Conservation (phyloP, 208 protist genomes). For the Trypanosomatidae sp. region DNA sequence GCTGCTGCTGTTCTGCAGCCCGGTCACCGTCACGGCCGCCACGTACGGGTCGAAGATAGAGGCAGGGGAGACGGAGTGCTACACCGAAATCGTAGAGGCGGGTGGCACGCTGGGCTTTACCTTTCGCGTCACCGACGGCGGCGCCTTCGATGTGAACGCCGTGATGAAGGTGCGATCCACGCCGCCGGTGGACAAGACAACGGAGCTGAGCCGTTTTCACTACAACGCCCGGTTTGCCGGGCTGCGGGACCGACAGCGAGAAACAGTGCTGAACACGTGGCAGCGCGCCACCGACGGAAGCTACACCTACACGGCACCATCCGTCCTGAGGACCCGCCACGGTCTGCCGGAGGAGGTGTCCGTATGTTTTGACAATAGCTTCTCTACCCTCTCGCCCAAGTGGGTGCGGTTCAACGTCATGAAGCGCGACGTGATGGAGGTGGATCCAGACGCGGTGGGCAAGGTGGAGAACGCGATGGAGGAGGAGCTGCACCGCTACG, state of each 20-base stretch:
- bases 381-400: conserved; percentile 63
- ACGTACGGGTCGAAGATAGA: conserved; percentile 56
- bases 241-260: conserved; percentile 34
- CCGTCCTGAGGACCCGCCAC: conserved; percentile 47
- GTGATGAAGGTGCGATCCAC: conserved; percentile 40
- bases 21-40: conserved; percentile 8
- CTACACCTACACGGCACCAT: conserved; percentile 63
- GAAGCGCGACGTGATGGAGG: conserved; percentile 52
- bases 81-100: conserved; percentile 58
- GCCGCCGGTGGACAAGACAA: conserved; percentile 32
- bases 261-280: conserved; percentile 53
- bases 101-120: conserved; percentile 58
- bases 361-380: conserved; percentile 73
- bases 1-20: conserved; percentile 14
- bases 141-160: conserved; percentile 67
- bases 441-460: conserved; percentile 43
- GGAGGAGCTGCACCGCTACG: conserved; percentile 51
- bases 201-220: conserved; percentile 39
- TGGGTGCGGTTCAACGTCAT: conserved; percentile 60
- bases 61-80: conserved; percentile 56
- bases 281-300: conserved; percentile 51
- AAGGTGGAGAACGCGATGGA: conserved; percentile 55
- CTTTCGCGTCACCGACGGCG: conserved; percentile 76
- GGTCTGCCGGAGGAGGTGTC: conserved; percentile 62
- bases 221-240: conserved; percentile 37